Evolutionary conservation across 1,284 basidiomycete genomes (phyloP), one percentile per base, ranked within the genome.

Genomic region (Retiboletus flavoniger): DNA sequence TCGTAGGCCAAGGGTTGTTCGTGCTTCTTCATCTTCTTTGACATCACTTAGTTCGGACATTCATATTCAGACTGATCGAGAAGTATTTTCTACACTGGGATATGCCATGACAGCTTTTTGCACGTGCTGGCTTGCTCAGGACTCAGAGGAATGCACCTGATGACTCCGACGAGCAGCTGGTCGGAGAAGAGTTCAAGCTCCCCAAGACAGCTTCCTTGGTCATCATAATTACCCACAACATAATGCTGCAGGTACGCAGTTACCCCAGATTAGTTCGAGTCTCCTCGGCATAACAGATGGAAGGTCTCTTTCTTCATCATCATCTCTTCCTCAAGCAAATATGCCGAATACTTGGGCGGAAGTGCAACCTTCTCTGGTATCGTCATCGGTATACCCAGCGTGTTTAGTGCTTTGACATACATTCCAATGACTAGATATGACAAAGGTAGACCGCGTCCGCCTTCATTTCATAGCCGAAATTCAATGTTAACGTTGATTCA

Each of bases 281-380:
- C 14, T n/a, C 14, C 5, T 13, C 29, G 11, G 9, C 8, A 26
- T 36, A 34, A 45, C 19, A 21, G 4, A 56, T 14, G 7, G 21
- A 52, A 87, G 85, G 66, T 84, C 13, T 80, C 82, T 0, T 87
- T 88, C 72, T 88, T 85, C 67, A 79, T 87, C 55, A 74, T 86
- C 39, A 82, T 89, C 2, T 83, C 86, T 1, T 84, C 86, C 0
- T 81, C 84, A 1, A 82, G 78, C 62, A 73, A 75, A 47, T 87
- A 88, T 63, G 81, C 84, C 1, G 74, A 80, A 54, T 74, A 80
- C 61, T 71, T 88, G 4, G 85, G 85, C 32, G 86, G 86, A 14
- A 78, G 73, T 9, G 74, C 84, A 11, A 84, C 82, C 0, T 88
- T 89, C 64, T 82, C 84, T 29, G 86, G 87, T 58, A 64, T 89